Base-by-base conservation (phyloP, 2,329 filamentous ascomycete species). In the Parastagonospora avenae region DNA sequence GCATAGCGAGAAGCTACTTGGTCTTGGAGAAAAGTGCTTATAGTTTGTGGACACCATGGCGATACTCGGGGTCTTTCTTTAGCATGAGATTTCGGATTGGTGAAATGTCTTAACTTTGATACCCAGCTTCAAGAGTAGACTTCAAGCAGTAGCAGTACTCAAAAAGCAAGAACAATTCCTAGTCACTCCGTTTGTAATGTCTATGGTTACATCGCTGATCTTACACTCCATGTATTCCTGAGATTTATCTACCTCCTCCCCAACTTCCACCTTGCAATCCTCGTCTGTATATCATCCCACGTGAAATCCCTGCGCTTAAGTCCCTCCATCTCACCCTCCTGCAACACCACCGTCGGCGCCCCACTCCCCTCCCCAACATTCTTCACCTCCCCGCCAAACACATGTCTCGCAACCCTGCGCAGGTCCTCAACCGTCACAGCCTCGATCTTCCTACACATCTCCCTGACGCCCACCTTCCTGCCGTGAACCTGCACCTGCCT, bases 401-500 rank as follows among this genome's bases (percentile, higher is more conserved):
- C 87, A 61, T 85, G 79, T 60, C 79, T 80, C 4, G 94, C 94
- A 3, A 97, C 93, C 42, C 91, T 82, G 29, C 91, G 82, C 58
- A 99, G 77, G 72, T 99, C 94, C 8, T 83, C 66, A 0, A 96
- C 85, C 0, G 89, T 95, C 49, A 99, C 79, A 5, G 79, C 81
- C 68, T 96, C 90, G 60, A 99, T 99, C 69, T 87, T 86, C 43
- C 79, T 79, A 70, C 93, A 96, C 93, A 99, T 97, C 71, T 97
- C 92, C 60, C 85, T 85, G 7, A 97, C 92, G 1, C 93, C 89
- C 6, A 97, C 85, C 78, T 97, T 96, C 60, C 86, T 85, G 16
- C 93, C 94, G 71, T 97, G 92, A n/a, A 97, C 91, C 79, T 97
- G 94, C 9, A 99, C 91, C 73, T 97, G 93, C 56, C 94, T 81